phyloP scores from a whole-genome alignment of 2,329 filamentous ascomycete genomes.

The Paracamarosporium sp. region DNA sequence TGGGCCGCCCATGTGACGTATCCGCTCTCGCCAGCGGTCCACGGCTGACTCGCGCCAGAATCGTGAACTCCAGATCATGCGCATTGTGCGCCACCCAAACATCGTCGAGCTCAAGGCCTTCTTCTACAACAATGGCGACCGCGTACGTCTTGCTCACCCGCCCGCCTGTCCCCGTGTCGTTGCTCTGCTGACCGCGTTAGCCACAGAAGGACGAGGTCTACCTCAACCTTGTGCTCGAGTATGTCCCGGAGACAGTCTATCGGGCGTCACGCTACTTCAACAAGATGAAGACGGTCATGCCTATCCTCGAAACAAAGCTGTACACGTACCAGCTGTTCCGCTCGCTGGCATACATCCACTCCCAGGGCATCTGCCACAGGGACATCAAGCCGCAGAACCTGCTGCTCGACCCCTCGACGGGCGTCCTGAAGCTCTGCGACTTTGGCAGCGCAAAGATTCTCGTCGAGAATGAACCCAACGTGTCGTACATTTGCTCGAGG shows the following conservation, averaged over 20 bases:
- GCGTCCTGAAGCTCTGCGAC: slow-evolving; percentile 96
- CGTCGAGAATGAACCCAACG: slow-evolving; percentile 98
- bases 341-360: slow-evolving; percentile 97
- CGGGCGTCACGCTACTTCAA: slow-evolving; percentile 98
- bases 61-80: slow-evolving; percentile 98
- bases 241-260: slow-evolving; percentile 97
- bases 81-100: slow-evolving; percentile 97
- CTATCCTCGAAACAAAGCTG: slow-evolving; percentile 96
- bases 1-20: slow-evolving; percentile 50
- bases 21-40: slow-evolving; percentile 13
- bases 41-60: slow-evolving; percentile 68
- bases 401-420: slow-evolving; percentile 86
- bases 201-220: slow-evolving; percentile 88
- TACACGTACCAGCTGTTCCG: slow-evolving; percentile 99
- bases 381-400: slow-evolving; percentile 99
- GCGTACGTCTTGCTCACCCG: slow-evolving; percentile 66
- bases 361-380: slow-evolving; percentile 97
- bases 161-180: slow-evolving; percentile 14
- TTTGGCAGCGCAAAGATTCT: slow-evolving; percentile 99
- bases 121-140: slow-evolving; percentile 98
- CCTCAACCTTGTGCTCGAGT: slow-evolving; percentile 97
- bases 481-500: slow-evolving; percentile 98
- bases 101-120: slow-evolving; percentile 99
- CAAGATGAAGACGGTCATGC: slow-evolving; percentile 99
- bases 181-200: slow-evolving; percentile 36